phyloP scores from a whole-genome alignment of 2,329 filamentous ascomycete genomes.

The Neurospora crassa region DNA sequence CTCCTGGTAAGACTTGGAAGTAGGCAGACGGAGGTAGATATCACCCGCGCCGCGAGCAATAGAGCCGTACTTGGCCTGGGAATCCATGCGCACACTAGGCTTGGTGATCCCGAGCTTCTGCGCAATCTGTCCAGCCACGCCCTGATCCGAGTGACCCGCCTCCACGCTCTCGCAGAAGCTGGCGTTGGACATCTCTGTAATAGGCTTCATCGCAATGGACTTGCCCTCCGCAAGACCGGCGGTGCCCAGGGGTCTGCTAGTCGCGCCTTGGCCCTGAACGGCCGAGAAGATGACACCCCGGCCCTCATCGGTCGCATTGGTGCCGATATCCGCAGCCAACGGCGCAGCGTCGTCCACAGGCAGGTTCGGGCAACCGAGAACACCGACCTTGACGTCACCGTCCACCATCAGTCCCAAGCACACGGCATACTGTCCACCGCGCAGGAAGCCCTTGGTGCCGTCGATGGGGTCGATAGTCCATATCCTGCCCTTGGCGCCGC shows the following conservation, averaged over 20 bases:
- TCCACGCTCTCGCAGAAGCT: slow-evolving; percentile 98
- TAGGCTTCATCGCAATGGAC: slow-evolving; percentile 68
- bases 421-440: slow-evolving; percentile 94
- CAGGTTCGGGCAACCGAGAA: slow-evolving; percentile 91
- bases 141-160: slow-evolving; percentile 82
- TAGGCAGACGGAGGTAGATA: slow-evolving; percentile 83
- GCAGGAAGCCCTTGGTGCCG: slow-evolving; percentile 92
- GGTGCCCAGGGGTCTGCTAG: slow-evolving; percentile 60
- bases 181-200: slow-evolving; percentile 65
- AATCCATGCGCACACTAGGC: slow-evolving; percentile 92
- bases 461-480: slow-evolving; percentile 98
- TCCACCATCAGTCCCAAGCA: slow-evolving; percentile 88
- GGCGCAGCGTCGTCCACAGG: slow-evolving; percentile 72
- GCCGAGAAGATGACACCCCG: slow-evolving; percentile 86
- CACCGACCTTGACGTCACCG: slow-evolving; percentile 87
- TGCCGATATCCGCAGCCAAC: slow-evolving; percentile 62
- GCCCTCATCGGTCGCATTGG: slow-evolving; percentile 61
- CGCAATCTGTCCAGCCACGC: slow-evolving; percentile 78
- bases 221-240: slow-evolving; percentile 45
- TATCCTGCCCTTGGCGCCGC: slow-evolving; percentile 67
- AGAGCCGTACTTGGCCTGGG: slow-evolving; percentile 93
- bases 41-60: slow-evolving; percentile 92
- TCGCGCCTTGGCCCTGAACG: slow-evolving; percentile 68
- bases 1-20: slow-evolving; percentile 76
- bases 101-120: slow-evolving; percentile 76